Evolutionary conservation across 306 rosid genomes (phyloP), one percentile per base, ranked within the genome.

Genomic region (Inga laurina): DNA sequence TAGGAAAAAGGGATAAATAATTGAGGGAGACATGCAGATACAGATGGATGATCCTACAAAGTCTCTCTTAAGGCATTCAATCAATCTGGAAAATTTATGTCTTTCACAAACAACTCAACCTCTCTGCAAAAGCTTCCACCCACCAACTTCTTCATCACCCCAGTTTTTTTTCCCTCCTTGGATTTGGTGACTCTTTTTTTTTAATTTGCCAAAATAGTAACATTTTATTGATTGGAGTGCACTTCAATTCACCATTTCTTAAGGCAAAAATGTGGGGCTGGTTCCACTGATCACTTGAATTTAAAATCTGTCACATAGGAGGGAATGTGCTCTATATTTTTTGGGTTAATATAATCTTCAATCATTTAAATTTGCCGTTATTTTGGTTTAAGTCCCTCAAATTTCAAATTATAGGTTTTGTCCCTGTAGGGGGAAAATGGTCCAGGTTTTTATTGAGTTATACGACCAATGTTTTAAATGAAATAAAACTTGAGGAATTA

Each of bases 1-100:
- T 88, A 79, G 75, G 86, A 80, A 91, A 64, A 94, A 90, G 88
- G 84, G 83, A 44, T 76, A 83, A 87, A 90, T 90, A 88, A 90
- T 90, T 88, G 89, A 79, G 86, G 88, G 82, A 81, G 78, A 84
- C 72, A 39, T 39, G 6, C 43, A 5, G 43, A 39, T 39, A 39
- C 43, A 84, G 51, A 44, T 68, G 54, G 79, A 69, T 78, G 92
- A 92, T 45, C 93, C 97, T 79, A 88, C 91, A 57, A 85, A 49
- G 77, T 80, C 73, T 86, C 72, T 68, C 72, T 68, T 39, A 79
- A 81, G 82, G 78, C 79, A 77, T 82, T 92, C 93, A 92, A 92
- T 92, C 92, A 89, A 85, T 85, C 76, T 83, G 71, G 73, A 81
- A 71, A 89, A 82, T 78, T 89, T 79, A 78, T 92, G 85, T 86